These are phyloP conservation scores for Phytophthora vignae DNA, from an alignment of 352 stramenopile species.

Conservation along the genomic window DNA sequence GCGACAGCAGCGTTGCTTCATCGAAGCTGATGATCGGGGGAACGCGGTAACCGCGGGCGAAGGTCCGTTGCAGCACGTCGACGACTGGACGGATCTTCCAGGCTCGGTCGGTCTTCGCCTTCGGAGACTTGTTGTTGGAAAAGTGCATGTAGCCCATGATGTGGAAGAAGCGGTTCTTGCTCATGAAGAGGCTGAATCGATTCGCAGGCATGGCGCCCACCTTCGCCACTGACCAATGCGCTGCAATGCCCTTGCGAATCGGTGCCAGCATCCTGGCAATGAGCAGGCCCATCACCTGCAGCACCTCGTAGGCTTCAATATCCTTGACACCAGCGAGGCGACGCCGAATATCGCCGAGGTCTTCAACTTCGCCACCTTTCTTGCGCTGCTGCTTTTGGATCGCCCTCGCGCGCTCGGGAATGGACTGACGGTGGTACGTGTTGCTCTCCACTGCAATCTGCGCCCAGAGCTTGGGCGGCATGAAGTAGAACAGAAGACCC, in stretches of 20 bases:
- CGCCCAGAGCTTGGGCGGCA: background rate
- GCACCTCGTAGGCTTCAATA: background rate
- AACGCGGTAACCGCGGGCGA: too few relatives aligned
- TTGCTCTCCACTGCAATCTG: background rate
- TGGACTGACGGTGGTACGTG: background rate
- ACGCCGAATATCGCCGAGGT: background rate
- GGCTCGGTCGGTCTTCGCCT: too few relatives aligned
- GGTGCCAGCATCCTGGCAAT: slow-evolving; percentile 1
- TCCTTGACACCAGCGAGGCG: background rate
- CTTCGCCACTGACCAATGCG: slow-evolving; percentile 1
- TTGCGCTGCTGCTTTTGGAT: background rate
- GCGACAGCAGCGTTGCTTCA: too few relatives aligned
- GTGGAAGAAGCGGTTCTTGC: slow-evolving; percentile 5
- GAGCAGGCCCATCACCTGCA: background rate
- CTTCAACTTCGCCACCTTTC: background rate
- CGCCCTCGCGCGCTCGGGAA: background rate
- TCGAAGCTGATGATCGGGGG: too few relatives aligned
- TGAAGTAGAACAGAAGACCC: background rate
- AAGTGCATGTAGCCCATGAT: slow-evolving; percentile 27
- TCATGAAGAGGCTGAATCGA: slow-evolving; percentile 2
- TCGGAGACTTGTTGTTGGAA: too few relatives aligned
- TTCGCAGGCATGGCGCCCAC: slow-evolving; percentile 3
- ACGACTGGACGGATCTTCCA: too few relatives aligned
- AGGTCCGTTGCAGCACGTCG: too few relatives aligned
- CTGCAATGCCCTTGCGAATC: slow-evolving; percentile 1